Evolutionary conservation across 148 eudicot species (phyloP).

Genomic region (Chenopodium formosanum): DNA sequence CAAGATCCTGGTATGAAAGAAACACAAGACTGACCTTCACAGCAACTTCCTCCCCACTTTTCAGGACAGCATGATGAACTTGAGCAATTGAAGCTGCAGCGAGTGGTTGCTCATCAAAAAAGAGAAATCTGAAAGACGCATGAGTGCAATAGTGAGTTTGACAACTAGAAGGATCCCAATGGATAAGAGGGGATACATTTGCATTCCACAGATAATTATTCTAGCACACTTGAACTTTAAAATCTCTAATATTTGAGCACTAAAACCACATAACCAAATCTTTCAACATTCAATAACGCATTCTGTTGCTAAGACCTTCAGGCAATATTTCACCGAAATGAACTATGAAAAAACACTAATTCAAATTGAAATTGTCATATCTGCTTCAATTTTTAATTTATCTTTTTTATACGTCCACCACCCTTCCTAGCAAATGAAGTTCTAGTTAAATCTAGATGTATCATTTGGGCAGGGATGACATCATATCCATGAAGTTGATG

Average conservation of each 20-base stretch:
- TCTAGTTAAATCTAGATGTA: not conserved
- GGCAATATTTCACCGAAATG: not conserved
- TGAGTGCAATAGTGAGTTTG: slow-evolving; percentile 16
- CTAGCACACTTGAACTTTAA: not conserved
- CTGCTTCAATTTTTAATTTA: not conserved
- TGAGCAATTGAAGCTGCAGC: slow-evolving; percentile 99
- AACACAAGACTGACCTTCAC: slow-evolving; percentile 62
- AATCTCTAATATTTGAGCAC: not conserved
- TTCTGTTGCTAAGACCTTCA: not conserved
- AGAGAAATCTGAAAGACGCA: slow-evolving; percentile 56
- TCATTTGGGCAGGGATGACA: not conserved
- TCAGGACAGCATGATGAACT: slow-evolving; percentile 82
- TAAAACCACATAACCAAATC: not conserved
- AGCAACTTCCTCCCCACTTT: slow-evolving; percentile 72
- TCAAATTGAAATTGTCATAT: not conserved
- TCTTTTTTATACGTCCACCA: not conserved
- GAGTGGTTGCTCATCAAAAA: slow-evolving; percentile 77
- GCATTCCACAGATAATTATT: not conserved
- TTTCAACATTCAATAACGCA: not conserved
- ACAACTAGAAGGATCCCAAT: not conserved
- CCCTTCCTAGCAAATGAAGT: not conserved
- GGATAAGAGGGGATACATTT: too few relatives aligned
- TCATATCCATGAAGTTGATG: not conserved
- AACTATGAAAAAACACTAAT: not conserved
- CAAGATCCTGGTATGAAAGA: not conserved